Conservation (phyloP, 768 basidiomycete genomes). For the Tubosaeta brunneosetosa region DNA sequence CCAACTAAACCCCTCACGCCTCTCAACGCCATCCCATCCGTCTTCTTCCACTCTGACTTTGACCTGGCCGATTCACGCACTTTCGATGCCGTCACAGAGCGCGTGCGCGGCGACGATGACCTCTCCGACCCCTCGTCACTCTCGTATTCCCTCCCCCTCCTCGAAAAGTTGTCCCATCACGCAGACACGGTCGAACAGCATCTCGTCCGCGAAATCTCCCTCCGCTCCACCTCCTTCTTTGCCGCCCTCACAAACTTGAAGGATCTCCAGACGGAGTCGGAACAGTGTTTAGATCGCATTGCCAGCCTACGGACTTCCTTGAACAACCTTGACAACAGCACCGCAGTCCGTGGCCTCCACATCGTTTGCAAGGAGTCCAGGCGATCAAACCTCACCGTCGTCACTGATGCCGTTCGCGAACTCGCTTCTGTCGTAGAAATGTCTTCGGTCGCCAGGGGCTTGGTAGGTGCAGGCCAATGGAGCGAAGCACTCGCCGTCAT, state of each 20-base stretch:
- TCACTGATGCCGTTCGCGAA: constrained; percentile 58
- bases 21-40: constrained; percentile 67
- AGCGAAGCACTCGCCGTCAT: constrained; percentile 75
- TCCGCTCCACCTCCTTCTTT: constrained; percentile 92
- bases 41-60: constrained; percentile 79
- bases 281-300: constrained; percentile 75
- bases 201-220: constrained; percentile 86
- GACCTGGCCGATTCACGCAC: constrained; percentile 76
- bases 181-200: constrained; percentile 94
- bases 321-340: constrained; percentile 67
- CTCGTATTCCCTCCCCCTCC: constrained; percentile 65
- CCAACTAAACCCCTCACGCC: constrained; percentile 54
- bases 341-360: constrained; percentile 75
- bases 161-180: constrained; percentile 88
- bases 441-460: constrained; percentile 59
- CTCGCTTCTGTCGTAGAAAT: constrained; percentile 75
- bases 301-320: constrained; percentile 66
- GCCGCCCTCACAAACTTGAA: constrained; percentile 93
- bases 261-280: constrained; percentile 85
- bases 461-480: constrained; percentile 88
- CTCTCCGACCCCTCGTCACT: constrained; percentile 55
- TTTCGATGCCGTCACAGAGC: constrained; percentile 73
- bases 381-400: constrained; percentile 53
- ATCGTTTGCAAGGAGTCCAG: constrained; percentile 63
- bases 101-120: constrained; percentile 35